Conservation (phyloP, 306 rosid genomes). For the Rubus idaeus region DNA sequence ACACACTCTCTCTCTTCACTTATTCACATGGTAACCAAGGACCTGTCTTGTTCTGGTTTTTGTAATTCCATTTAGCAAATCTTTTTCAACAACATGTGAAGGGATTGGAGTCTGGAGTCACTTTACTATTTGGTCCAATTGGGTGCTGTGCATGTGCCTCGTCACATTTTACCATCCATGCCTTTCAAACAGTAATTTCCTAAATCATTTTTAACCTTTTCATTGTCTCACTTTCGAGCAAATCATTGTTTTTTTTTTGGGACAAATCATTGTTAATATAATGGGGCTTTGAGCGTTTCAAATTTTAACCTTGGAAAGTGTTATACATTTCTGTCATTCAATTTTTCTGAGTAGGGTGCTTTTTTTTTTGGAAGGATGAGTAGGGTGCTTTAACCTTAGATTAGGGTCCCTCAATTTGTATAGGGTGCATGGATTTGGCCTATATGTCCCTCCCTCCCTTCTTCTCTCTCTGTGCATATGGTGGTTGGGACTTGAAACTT, state of each 20-base stretch:
- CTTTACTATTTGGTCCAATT: constrained; percentile 60
- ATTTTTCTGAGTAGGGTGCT: constrained; percentile 10
- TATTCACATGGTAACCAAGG: constrained; percentile 67
- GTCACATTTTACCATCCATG: constrained; percentile 5
- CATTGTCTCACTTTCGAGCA: neutral
- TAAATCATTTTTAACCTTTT: constrained; percentile 18
- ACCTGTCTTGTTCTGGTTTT: constrained; percentile 54
- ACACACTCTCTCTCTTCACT: constrained; percentile 32
- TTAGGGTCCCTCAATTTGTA: constrained; percentile 56
- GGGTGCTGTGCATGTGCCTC: constrained; percentile 80
- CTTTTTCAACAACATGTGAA: constrained; percentile 81
- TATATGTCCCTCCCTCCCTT: constrained; percentile 27
- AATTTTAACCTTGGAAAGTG: neutral
- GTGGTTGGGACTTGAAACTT: constrained; percentile 38
- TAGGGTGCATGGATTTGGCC: constrained; percentile 60
- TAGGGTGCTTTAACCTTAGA: constrained; percentile 23
- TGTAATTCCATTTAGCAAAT: constrained; percentile 46
- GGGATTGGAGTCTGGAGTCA: constrained; percentile 20
- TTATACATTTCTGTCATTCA: constrained; percentile 15
- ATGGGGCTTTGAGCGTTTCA: too few species aligned
- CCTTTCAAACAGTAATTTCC: neutral
- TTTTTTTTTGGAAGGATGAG: too few species aligned
- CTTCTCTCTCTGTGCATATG: constrained; percentile 33
- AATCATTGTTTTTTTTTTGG: neutral
- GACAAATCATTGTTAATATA: too few species aligned